Percentiles rank a stretch among this genome's conserved stretches.
phyloP scores from a whole-genome alignment of 495 filamentous ascomycete species.

The Thermochaetoides thermophila region DNA sequence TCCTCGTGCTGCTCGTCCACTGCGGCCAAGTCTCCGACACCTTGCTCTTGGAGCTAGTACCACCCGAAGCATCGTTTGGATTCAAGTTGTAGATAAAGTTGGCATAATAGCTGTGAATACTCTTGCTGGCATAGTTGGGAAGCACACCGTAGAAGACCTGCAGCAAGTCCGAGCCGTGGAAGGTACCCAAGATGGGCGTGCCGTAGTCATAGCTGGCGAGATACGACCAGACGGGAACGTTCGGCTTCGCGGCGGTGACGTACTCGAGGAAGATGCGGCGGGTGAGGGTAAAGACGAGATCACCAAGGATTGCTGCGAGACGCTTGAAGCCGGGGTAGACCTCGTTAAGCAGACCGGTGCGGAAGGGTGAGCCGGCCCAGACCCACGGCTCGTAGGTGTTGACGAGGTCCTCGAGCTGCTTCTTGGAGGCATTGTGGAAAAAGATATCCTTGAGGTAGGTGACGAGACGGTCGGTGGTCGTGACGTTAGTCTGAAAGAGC shows the following conservation, averaged over 20 bases:
- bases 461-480: constrained; percentile 38
- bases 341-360: constrained; percentile 45
- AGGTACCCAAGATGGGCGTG: constrained; percentile 55
- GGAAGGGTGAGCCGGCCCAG: constrained; percentile 47
- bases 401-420: constrained; percentile 37
- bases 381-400: constrained; percentile 37
- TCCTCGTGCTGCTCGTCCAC: constrained; percentile 33
- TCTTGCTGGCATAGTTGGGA: constrained; percentile 44
- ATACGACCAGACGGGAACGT: constrained; percentile 56
- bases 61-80: constrained; percentile 38
- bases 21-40: constrained; percentile 43
- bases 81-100: constrained; percentile 51
- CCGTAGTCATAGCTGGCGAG: constrained; percentile 51
- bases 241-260: constrained; percentile 28
- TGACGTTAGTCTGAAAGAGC: constrained; percentile 50
- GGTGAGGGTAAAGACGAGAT: constrained; percentile 49
- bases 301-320: constrained; percentile 59
- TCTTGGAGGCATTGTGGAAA: constrained; percentile 35
- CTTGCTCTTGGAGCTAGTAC: constrained; percentile 15
- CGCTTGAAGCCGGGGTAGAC: constrained; percentile 64
- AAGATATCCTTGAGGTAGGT: constrained; percentile 42
- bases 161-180: constrained; percentile 51
- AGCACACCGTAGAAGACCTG: constrained; percentile 50
- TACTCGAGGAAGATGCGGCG: constrained; percentile 41
- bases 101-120: constrained; percentile 48